Percentiles rank a stretch among this genome's conserved stretches.
These are phyloP conservation scores for Linaria vulgaris DNA, from an alignment of 257 asterid species.

Conservation along the genomic window DNA sequence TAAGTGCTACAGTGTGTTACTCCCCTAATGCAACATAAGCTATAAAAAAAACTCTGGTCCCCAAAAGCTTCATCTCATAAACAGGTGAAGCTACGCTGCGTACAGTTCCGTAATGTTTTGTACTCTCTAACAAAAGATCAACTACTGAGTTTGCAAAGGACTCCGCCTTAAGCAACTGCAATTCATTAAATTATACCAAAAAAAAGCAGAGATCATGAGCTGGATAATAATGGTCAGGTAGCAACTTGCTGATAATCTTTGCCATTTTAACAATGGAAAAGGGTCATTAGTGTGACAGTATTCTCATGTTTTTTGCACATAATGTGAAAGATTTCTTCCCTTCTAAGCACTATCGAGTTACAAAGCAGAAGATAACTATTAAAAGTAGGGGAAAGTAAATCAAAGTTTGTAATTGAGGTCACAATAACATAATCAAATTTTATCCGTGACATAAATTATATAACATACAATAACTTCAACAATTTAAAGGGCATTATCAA, in stretches of 20 bases:
- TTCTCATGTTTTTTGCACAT: too few species aligned
- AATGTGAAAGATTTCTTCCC: too few species aligned
- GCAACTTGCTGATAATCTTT: too few species aligned
- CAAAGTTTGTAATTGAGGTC: neutral
- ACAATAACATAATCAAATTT: neutral
- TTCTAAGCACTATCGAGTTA: neutral
- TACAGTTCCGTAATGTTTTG: neutral
- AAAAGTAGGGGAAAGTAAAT: neutral
- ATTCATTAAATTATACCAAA: too few species aligned
- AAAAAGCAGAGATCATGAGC: too few species aligned
- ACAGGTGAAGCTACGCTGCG: neutral
- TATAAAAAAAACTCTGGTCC: conserved; percentile 9
- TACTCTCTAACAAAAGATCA: neutral
- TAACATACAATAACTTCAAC: too few species aligned
- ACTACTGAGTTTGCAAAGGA: neutral
- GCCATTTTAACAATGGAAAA: too few species aligned
- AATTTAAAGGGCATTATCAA: neutral
- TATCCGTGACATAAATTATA: too few species aligned
- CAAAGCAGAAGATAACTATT: neutral
- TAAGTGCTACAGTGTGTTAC: neutral
- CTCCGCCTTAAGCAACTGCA: neutral
- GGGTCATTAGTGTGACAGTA: too few species aligned
- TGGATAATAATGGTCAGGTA: too few species aligned
- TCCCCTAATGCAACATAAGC: neutral
- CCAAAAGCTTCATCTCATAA: conserved; percentile 11